Conservation (phyloP, 2,329 filamentous ascomycete species). For the Aureobasidium sp. region DNA sequence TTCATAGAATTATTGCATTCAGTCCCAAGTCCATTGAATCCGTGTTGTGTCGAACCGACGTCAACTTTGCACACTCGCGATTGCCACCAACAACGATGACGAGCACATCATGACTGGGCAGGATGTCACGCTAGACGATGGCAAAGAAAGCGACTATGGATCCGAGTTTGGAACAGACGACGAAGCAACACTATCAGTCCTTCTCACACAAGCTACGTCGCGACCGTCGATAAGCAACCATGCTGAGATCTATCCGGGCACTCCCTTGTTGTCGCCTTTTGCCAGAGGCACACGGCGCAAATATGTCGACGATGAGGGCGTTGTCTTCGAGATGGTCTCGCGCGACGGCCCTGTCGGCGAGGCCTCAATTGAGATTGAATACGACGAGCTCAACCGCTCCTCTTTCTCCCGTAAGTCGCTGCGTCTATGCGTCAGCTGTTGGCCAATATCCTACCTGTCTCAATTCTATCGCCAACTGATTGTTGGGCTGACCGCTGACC, state of each 20-base stretch:
- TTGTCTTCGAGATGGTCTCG: slow-evolving; percentile 16
- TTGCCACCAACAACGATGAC: slow-evolving; percentile 13
- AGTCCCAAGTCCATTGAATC: not conserved
- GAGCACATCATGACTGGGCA: slow-evolving; percentile 7
- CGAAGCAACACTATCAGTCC: slow-evolving; percentile 45
- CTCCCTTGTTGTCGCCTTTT: not conserved
- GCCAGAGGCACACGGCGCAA: slow-evolving; percentile 7
- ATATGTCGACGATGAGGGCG: slow-evolving; percentile 18
- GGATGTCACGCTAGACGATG: not conserved
- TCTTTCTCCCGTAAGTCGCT: slow-evolving; percentile 27
- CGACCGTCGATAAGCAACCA: slow-evolving; percentile 19
- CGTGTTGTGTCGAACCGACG: no score
- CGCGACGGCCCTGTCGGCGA: slow-evolving; percentile 19
- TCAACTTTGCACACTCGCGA: not conserved
- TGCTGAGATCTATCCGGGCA: not conserved
- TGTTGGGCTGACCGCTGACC: slow-evolving; percentile 33
- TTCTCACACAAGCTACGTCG: slow-evolving; percentile 42
- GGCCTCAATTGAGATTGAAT: slow-evolving; percentile 37
- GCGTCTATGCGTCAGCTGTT: not conserved
- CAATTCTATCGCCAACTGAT: no score
- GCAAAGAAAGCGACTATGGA: slow-evolving; percentile 52
- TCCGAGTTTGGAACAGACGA: slow-evolving; percentile 55
- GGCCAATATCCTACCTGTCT: not conserved
- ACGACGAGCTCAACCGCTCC: slow-evolving; percentile 32
- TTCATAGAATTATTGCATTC: no score